These are phyloP conservation scores for Blumeriella jaapii DNA, from an alignment of 2,329 filamentous ascomycete species.

Conservation along the genomic window DNA sequence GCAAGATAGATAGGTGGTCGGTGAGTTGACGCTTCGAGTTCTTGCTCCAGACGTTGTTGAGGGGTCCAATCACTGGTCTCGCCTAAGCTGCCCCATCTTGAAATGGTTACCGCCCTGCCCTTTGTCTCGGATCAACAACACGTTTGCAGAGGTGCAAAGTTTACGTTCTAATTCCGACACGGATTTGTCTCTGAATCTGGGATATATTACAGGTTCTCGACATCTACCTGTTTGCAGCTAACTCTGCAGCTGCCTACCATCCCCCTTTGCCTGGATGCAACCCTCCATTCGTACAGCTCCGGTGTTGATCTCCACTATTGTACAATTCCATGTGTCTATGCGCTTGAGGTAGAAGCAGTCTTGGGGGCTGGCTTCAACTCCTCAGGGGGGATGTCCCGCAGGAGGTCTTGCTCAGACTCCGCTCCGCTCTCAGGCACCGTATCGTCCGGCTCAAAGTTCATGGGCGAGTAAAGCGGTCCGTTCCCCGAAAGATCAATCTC, in stretches of 20 bases:
- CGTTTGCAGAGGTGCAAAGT: slow-evolving; percentile 2
- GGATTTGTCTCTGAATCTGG: too few relatives aligned
- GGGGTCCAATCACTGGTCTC: slow-evolving; percentile 21
- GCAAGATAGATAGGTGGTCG: slow-evolving; percentile 17
- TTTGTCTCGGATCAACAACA: slow-evolving; percentile 17
- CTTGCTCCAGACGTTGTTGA: slow-evolving; percentile 9
- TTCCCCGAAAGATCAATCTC: slow-evolving; percentile 42
- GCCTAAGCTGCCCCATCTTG: slow-evolving; percentile 14
- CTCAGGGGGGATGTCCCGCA: too few relatives aligned
- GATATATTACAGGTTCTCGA: slow-evolving; percentile 8
- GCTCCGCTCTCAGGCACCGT: slow-evolving; percentile 25
- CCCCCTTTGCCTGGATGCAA: not conserved
- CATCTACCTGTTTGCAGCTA: slow-evolving; percentile 3
- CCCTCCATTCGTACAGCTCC: slow-evolving; percentile 3
- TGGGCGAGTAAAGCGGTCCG: slow-evolving; percentile 22
- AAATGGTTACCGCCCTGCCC: slow-evolving; percentile 13
- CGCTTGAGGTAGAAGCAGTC: too few relatives aligned
- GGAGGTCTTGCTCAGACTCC: slow-evolving; percentile 2
- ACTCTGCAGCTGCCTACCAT: not conserved
- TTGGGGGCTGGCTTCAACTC: too few relatives aligned
- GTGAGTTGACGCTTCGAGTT: slow-evolving; percentile 16
- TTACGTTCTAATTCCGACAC: not conserved
- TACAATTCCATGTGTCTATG: slow-evolving; percentile 3
- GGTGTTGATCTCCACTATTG: slow-evolving; percentile 4
- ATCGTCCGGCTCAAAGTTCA: slow-evolving; percentile 18